These are phyloP conservation scores for Xylaria sp. DNA, from an alignment of 2,329 filamentous ascomycete species.

Conservation along the genomic window DNA sequence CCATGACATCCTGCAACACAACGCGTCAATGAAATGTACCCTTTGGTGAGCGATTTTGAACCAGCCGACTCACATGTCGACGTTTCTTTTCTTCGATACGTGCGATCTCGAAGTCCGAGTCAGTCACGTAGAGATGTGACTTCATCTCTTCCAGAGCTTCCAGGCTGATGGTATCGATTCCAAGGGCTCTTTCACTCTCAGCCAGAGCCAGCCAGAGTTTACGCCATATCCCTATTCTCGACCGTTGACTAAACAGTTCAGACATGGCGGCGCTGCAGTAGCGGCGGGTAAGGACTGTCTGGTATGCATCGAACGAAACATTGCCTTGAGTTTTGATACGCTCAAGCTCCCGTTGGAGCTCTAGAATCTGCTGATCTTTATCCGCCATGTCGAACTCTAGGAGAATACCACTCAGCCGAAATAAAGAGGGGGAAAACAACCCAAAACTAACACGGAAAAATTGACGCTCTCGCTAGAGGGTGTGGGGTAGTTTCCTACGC, in stretches of 20 bases:
- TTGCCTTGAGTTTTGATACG: slow-evolving; percentile 24
- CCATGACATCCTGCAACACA: slow-evolving; percentile 62
- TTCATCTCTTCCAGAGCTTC: slow-evolving; percentile 82
- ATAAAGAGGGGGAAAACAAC: neutral
- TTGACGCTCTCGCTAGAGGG: neutral
- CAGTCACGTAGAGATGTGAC: slow-evolving; percentile 77
- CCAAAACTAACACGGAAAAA: neutral
- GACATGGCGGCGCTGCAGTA: slow-evolving; percentile 83
- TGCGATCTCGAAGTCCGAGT: slow-evolving; percentile 80
- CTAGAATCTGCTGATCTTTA: slow-evolving; percentile 27
- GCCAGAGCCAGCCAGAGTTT: slow-evolving; percentile 88
- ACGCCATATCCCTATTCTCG: slow-evolving; percentile 77
- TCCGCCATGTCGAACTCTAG: slow-evolving; percentile 27
- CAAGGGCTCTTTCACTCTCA: slow-evolving; percentile 82
- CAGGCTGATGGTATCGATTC: slow-evolving; percentile 73
- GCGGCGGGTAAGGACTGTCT: slow-evolving; percentile 75
- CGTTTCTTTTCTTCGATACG: slow-evolving; percentile 79
- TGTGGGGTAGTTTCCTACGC: slow-evolving; percentile 10
- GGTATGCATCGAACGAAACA: slow-evolving; percentile 62
- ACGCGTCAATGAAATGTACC: slow-evolving; percentile 33
- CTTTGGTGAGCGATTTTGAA: no score
- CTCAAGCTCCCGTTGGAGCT: slow-evolving; percentile 32
- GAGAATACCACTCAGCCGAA: neutral
- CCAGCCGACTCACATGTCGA: slow-evolving; percentile 58
- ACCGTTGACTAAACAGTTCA: slow-evolving; percentile 80